Conservation (phyloP, 2,329 filamentous ascomycete species). For the Paracorniculantispora psalliotae region DNA sequence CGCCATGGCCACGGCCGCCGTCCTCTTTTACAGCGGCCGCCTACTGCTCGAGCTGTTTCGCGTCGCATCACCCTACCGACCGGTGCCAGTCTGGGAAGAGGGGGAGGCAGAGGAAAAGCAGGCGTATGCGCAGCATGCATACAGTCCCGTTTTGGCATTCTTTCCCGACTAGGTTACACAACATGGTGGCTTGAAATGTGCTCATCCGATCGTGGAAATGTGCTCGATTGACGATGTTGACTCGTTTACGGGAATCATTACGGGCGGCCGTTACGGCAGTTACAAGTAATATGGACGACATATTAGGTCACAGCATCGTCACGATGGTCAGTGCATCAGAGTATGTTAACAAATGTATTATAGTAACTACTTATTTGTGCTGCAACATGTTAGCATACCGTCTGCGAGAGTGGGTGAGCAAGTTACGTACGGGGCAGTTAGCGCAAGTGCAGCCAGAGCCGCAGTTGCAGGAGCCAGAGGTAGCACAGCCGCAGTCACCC, state of each 20-base stretch:
- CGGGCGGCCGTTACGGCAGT: too few relatives aligned
- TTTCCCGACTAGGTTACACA: slow-evolving; percentile 19
- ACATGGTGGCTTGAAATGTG: too few relatives aligned
- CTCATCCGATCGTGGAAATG: too few relatives aligned
- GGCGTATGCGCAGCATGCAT: slow-evolving; percentile 12
- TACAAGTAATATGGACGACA: too few relatives aligned
- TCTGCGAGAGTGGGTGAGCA: background rate
- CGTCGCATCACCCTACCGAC: background rate
- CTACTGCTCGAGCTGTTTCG: background rate
- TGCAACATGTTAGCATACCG: background rate
- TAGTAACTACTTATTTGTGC: slow-evolving; percentile 17
- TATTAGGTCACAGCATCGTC: too few relatives aligned
- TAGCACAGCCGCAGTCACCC: slow-evolving; percentile 38
- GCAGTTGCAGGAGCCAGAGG: slow-evolving; percentile 38
- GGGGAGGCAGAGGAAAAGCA: slow-evolving; percentile 2
- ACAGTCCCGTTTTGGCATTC: slow-evolving; percentile 30
- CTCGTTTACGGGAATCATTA: too few relatives aligned
- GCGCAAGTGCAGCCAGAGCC: slow-evolving; percentile 38
- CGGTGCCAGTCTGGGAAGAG: background rate
- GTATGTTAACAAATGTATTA: slow-evolving; percentile 22
- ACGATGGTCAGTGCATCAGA: too few relatives aligned
- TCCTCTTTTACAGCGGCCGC: background rate
- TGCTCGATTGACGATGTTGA: too few relatives aligned
- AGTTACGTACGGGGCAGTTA: slow-evolving; percentile 37
- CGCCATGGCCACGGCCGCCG: background rate